phyloP scores from a whole-genome alignment of 148 eudicot genomes.

The Cornus suecica region DNA sequence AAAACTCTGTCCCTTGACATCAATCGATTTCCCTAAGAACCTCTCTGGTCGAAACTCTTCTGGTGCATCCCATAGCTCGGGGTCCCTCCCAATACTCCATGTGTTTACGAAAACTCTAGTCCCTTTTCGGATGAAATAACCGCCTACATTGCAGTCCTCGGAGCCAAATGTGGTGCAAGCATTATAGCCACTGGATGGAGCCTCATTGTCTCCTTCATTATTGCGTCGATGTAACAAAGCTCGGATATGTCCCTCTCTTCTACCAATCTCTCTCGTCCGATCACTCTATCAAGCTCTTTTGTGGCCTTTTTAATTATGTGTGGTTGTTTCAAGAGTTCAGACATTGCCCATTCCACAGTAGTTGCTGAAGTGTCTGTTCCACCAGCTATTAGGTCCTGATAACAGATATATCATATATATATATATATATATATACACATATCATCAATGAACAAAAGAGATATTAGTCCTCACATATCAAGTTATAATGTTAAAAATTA shows the following conservation, averaged over 20 bases:
- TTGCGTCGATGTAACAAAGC: slow-evolving; percentile 23
- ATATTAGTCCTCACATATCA: too few species aligned
- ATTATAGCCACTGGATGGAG: slow-evolving; percentile 21
- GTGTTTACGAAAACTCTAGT: slow-evolving; percentile 24
- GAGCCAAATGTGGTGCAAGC: slow-evolving; percentile 29
- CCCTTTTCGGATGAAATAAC: slow-evolving; percentile 23
- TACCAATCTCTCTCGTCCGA: slow-evolving; percentile 31
- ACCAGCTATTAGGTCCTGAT: slow-evolving; percentile 26
- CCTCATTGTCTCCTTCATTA: slow-evolving; percentile 26
- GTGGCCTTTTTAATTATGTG: slow-evolving; percentile 18
- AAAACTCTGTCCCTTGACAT: slow-evolving; percentile 28
- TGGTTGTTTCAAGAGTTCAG: slow-evolving; percentile 22
- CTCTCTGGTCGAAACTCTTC: slow-evolving; percentile 34
- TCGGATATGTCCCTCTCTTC: slow-evolving; percentile 26
- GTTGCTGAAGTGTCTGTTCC: slow-evolving; percentile 30
- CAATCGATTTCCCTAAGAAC: slow-evolving; percentile 25
- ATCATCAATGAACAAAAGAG: too few species aligned
- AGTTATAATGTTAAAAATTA: too few species aligned
- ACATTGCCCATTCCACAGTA: slow-evolving; percentile 29
- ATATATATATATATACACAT: too few species aligned
- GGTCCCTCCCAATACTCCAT: slow-evolving; percentile 42
- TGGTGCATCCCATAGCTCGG: slow-evolving; percentile 19
- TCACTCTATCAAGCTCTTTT: slow-evolving; percentile 24
- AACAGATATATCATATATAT: too few species aligned
- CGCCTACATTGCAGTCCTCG: slow-evolving; percentile 26